These are phyloP conservation scores for Diaporthe sp. DNA, from an alignment of 2,329 filamentous ascomycete genomes.

Conservation along the genomic window DNA sequence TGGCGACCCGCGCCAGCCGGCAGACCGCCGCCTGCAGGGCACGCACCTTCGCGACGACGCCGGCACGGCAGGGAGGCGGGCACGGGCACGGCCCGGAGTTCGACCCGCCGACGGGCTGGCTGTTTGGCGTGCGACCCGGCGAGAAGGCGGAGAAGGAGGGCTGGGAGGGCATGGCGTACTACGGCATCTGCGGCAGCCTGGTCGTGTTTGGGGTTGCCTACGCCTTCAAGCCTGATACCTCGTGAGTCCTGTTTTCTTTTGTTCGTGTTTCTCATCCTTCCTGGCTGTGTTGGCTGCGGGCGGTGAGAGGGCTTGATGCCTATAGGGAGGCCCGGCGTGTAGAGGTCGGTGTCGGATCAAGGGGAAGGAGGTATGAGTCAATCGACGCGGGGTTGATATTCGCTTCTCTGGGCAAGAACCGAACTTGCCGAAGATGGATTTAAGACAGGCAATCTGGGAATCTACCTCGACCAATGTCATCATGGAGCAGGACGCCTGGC, in stretches of 20 bases:
- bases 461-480: not conserved
- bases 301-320: not conserved
- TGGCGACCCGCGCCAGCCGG: slow-evolving; percentile 19
- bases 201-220: slow-evolving; percentile 81
- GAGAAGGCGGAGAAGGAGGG: slow-evolving; percentile 97
- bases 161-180: slow-evolving; percentile 90
- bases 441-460: not conserved
- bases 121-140: slow-evolving; percentile 93
- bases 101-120: slow-evolving; percentile 90
- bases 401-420: not conserved
- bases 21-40: not conserved
- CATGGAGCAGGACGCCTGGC: not conserved
- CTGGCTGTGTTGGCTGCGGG: slow-evolving; percentile 13
- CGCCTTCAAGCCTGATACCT: slow-evolving; percentile 98
- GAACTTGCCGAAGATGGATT: no score
- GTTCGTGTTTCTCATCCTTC: slow-evolving; percentile 28
- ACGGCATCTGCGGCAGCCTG: slow-evolving; percentile 85
- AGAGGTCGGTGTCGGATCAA: not conserved
- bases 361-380: not conserved
- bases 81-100: slow-evolving; percentile 77
- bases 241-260: slow-evolving; percentile 74
- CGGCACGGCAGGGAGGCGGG: slow-evolving; percentile 51
- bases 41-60: slow-evolving; percentile 39
- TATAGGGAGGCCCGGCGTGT: no score
- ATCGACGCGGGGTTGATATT: not conserved